Conservation (phyloP, 2,329 filamentous ascomycete genomes). For the Penicillium sp. region DNA sequence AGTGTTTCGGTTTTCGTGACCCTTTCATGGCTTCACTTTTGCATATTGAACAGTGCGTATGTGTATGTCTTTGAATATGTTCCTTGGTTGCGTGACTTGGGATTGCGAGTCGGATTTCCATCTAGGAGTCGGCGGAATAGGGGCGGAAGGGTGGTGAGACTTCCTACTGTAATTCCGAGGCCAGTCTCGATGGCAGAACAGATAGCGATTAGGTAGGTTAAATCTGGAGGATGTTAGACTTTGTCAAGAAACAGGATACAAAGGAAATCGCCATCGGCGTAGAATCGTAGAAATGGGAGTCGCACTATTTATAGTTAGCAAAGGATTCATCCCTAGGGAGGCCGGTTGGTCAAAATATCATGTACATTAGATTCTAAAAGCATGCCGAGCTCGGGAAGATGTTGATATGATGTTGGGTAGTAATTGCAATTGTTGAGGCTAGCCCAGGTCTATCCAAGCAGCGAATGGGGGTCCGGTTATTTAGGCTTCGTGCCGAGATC, state of each 20-base stretch:
- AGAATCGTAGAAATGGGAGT: conserved; percentile 41
- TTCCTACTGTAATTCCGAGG: conserved; percentile 40
- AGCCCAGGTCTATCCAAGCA: too few species aligned
- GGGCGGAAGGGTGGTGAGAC: conserved; percentile 46
- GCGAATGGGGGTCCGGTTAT: too few species aligned
- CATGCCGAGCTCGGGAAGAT: too few species aligned
- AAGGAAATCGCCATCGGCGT: conserved; percentile 32
- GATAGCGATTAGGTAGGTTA: conserved; percentile 43
- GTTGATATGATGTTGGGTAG: too few species aligned
- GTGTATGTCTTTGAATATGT: neutral
- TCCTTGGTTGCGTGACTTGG: neutral
- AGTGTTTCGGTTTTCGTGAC: too few species aligned
- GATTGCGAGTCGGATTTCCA: neutral
- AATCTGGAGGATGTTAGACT: conserved; percentile 16
- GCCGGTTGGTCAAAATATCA: neutral
- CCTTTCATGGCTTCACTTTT: too few species aligned
- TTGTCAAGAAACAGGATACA: conserved; percentile 14
- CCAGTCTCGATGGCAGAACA: conserved; percentile 29
- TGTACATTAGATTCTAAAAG: conserved; percentile 20
- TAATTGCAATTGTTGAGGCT: too few species aligned
- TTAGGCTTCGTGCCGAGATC: too few species aligned
- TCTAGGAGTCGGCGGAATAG: conserved; percentile 34
- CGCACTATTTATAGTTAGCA: conserved; percentile 11
- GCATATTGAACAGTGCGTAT: too few species aligned
- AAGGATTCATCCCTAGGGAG: neutral